Evolutionary conservation across 2,329 filamentous ascomycete species (phyloP).

Genomic region (Fusarium chuoi): DNA sequence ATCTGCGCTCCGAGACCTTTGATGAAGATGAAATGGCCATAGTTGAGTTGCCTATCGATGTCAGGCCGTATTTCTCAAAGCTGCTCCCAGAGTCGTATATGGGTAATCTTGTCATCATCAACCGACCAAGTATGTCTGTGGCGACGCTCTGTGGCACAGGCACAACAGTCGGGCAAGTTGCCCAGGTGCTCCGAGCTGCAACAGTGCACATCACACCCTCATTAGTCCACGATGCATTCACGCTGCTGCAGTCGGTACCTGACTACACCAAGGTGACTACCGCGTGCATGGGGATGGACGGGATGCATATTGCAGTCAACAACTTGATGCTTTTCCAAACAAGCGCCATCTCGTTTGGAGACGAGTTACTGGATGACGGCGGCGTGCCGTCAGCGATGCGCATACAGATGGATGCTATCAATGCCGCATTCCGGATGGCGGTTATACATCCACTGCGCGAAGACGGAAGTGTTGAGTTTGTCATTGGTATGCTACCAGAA

Average conservation of each 20-base stretch:
- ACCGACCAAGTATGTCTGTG: neutral
- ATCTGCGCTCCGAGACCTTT: neutral
- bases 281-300: neutral
- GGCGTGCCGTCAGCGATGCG: neutral
- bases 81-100: neutral
- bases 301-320: neutral
- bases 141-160: neutral
- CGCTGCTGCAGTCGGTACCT: neutral
- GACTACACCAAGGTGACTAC: neutral
- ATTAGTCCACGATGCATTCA: neutral
- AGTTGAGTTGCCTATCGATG: neutral
- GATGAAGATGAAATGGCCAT: neutral
- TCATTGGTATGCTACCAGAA: neutral
- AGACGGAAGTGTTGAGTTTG: neutral
- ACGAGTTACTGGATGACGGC: neutral
- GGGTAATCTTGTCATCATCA: neutral
- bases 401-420: neutral
- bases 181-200: neutral
- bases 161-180: neutral
- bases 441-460: neutral
- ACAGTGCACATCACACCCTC: neutral
- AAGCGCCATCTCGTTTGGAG: neutral
- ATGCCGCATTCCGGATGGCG: neutral
- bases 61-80: neutral
- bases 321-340: neutral